phyloP scores from a whole-genome alignment of 2,329 filamentous ascomycete genomes.

The Ampelomyces quisqualis region DNA sequence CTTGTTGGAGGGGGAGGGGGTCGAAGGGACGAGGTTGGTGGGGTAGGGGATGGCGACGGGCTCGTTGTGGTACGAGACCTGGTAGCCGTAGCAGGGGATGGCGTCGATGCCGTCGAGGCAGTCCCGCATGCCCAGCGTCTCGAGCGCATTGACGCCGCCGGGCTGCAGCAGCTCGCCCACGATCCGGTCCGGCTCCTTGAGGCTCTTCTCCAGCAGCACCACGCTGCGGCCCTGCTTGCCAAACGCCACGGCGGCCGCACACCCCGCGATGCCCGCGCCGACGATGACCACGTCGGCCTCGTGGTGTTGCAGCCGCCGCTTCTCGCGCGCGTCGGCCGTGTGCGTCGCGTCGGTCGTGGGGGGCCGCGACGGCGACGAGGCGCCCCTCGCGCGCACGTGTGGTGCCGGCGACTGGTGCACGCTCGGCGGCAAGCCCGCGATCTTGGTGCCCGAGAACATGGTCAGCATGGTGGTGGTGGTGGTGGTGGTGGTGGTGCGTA shows the following conservation, averaged over 20 bases:
- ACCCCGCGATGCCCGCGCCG: slow-evolving; percentile 87
- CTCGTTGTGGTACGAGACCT: slow-evolving; percentile 77
- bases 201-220: slow-evolving; percentile 80
- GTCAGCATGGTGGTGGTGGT: slow-evolving; percentile 23
- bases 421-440: slow-evolving; percentile 27
- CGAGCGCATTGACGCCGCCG: slow-evolving; percentile 78
- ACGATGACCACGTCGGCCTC: slow-evolving; percentile 84
- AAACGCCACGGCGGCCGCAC: slow-evolving; percentile 78
- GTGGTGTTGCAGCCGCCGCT: slow-evolving; percentile 57
- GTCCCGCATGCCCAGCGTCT: slow-evolving; percentile 74
- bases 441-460: slow-evolving; percentile 27
- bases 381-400: slow-evolving; percentile 14
- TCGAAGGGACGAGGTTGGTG: slow-evolving; percentile 49
- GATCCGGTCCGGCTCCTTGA: slow-evolving; percentile 93
- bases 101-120: slow-evolving; percentile 90
- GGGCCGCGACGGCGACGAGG: slow-evolving; percentile 13
- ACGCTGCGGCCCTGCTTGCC: slow-evolving; percentile 90
- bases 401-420: slow-evolving; percentile 15
- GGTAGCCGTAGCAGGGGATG: slow-evolving; percentile 79
- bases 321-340: slow-evolving; percentile 38
- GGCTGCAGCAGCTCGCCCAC: slow-evolving; percentile 95
- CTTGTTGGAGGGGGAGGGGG: slow-evolving; percentile 33
- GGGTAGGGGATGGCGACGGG: slow-evolving; percentile 80
- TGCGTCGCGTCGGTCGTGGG: slow-evolving; percentile 15
- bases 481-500: slow-evolving; percentile 6